These are phyloP conservation scores for Vitis hybrid DNA, from an alignment of 177 flowering plant species.

Conservation along the genomic window DNA sequence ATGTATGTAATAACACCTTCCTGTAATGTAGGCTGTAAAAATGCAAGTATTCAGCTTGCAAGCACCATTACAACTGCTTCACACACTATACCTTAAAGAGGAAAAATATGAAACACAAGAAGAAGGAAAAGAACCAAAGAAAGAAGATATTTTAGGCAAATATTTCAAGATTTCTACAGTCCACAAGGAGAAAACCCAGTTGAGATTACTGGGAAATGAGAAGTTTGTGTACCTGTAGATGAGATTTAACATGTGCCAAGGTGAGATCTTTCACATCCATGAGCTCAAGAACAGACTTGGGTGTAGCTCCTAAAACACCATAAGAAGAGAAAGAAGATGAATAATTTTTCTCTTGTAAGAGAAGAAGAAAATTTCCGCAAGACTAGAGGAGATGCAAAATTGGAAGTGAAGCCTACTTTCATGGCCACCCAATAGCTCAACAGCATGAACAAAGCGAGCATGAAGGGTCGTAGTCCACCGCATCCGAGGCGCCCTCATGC, in stretches of 20 bases:
- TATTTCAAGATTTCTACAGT: not conserved
- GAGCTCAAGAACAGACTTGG: conserved; percentile 98
- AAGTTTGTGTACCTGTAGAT: conserved; percentile 68
- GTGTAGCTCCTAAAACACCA: conserved; percentile 76
- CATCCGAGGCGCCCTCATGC: conserved; percentile 94
- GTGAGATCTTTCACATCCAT: conserved; percentile 99
- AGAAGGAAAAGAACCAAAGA: not conserved
- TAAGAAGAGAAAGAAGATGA: not conserved
- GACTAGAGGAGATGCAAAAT: too few relatives aligned
- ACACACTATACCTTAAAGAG: not conserved
- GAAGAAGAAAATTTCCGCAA: too few relatives aligned
- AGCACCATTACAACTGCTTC: not conserved
- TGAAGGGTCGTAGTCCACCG: conserved; percentile 94
- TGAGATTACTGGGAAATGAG: not conserved
- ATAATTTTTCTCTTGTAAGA: not conserved
- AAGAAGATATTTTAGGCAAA: not conserved
- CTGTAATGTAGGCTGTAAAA: conserved; percentile 9
- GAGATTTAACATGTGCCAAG: conserved; percentile 95
- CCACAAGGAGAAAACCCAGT: conserved; percentile 1
- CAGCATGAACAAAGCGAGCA: conserved; percentile 94
- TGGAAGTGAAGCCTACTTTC: conserved; percentile 57
- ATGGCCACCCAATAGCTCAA: conserved; percentile 95
- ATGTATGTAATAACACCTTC: conserved; percentile 20
- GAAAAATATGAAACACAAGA: conserved; percentile 1
- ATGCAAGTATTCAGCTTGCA: conserved; percentile 4